phyloP scores from a whole-genome alignment of 345 rosid species.

The Lumnitzera littorea region DNA sequence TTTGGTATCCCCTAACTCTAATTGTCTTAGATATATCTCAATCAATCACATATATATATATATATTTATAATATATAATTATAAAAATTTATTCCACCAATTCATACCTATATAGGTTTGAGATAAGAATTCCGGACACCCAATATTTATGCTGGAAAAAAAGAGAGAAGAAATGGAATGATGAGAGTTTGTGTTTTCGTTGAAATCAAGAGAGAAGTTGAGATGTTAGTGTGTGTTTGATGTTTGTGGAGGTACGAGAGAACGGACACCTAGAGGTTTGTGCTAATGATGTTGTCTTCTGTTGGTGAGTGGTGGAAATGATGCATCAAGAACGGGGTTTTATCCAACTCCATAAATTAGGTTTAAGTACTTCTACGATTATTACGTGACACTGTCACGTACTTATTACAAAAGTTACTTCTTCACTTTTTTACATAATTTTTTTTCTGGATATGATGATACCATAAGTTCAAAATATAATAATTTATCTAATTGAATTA shows the following conservation, averaged over 20 bases:
- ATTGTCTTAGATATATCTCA: too few species aligned
- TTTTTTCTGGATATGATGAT: too few species aligned
- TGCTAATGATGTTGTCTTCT: conserved; percentile 81
- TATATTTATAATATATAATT: too few species aligned
- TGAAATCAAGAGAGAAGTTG: conserved; percentile 18
- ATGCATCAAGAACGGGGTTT: conserved; percentile 63
- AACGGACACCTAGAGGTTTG: conserved; percentile 57
- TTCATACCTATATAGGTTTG: too few species aligned
- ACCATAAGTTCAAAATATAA: too few species aligned
- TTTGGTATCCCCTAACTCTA: too few species aligned
- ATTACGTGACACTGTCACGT: background rate
- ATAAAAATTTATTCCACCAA: too few species aligned
- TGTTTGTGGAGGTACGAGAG: conserved; percentile 20
- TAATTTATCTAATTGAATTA: too few species aligned
- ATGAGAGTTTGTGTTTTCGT: background rate
- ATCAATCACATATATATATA: too few species aligned
- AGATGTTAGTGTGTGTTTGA: conserved; percentile 9
- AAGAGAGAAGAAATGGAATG: too few species aligned
- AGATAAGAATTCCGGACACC: too few species aligned
- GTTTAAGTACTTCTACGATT: background rate
- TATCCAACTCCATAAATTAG: conserved; percentile 8
- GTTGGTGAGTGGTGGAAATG: conserved; percentile 82
- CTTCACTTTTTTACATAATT: background rate
- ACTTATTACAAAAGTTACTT: conserved; percentile 1
- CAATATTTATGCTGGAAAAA: too few species aligned